Percentiles rank a stretch among this genome's conserved stretches.
Evolutionary conservation across 441 rosid genomes (phyloP).

Genomic region (Aquilaria agallochum): DNA sequence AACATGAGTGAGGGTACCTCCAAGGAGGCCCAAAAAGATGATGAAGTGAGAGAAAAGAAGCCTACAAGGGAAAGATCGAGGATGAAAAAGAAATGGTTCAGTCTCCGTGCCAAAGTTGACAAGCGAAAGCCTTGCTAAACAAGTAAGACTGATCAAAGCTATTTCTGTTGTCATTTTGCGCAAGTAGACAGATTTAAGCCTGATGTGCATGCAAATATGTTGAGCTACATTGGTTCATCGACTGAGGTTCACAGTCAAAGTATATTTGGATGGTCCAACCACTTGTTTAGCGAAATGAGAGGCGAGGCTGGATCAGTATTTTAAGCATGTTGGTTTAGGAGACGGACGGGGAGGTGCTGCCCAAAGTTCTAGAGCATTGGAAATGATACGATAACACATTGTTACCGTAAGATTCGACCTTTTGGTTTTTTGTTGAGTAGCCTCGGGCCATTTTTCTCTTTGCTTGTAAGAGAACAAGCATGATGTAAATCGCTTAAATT

Average conservation of each 20-base stretch:
- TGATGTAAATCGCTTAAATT: constrained; percentile 33
- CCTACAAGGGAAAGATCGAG: constrained; percentile 46
- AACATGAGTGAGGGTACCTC: constrained; percentile 46
- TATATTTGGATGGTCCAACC: too few species aligned
- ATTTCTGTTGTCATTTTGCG: background rate
- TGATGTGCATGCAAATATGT: constrained; percentile 1
- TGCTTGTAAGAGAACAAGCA: constrained; percentile 12
- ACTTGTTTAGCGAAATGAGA: too few species aligned
- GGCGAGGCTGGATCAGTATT: constrained; percentile 4
- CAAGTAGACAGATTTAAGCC: too few species aligned
- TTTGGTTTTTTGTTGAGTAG: background rate
- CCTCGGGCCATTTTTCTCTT: constrained; percentile 7
- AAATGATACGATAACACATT: constrained; percentile 22
- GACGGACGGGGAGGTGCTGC: background rate
- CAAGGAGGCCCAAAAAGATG: constrained; percentile 55
- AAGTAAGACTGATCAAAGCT: background rate
- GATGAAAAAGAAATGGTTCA: constrained; percentile 83
- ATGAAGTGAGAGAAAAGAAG: constrained; percentile 49
- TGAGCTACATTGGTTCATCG: constrained; percentile 10
- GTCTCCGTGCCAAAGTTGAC: constrained; percentile 73
- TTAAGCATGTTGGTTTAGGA: constrained; percentile 5
- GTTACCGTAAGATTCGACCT: constrained; percentile 27
- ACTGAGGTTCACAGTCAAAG: constrained; percentile 3
- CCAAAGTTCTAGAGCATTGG: constrained; percentile 7
- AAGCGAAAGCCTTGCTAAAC: constrained; percentile 86